Conservation (phyloP, 768 basidiomycete genomes). For the Suillus tomentosus region DNA sequence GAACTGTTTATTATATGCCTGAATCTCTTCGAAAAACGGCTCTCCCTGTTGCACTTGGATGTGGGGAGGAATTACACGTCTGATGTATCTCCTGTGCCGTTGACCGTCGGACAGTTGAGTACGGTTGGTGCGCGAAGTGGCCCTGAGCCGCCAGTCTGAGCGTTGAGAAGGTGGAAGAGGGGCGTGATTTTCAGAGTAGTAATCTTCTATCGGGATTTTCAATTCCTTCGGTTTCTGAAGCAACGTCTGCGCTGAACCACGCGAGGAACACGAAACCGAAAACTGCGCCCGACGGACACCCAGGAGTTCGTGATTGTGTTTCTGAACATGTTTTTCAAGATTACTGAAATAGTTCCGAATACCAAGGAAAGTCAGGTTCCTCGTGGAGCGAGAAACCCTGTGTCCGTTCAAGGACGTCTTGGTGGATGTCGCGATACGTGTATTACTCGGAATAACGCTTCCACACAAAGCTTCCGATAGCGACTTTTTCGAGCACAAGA, state of each 20-base stretch:
- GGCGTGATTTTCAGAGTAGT: constrained; percentile 31
- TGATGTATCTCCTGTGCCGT: constrained; percentile 30
- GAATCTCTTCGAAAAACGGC: constrained; percentile 50
- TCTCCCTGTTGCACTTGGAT: constrained; percentile 38
- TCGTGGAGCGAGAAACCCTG: constrained; percentile 6
- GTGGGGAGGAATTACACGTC: constrained; percentile 41
- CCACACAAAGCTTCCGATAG: background rate
- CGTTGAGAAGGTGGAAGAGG: constrained; percentile 34
- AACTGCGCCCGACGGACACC: constrained; percentile 12
- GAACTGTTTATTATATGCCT: constrained; percentile 57
- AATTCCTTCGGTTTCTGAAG: constrained; percentile 20
- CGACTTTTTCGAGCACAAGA: background rate
- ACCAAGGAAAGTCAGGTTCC: constrained; percentile 31
- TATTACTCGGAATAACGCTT: background rate
- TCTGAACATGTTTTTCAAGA: constrained; percentile 15
- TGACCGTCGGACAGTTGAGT: constrained; percentile 18
- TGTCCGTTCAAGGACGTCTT: background rate
- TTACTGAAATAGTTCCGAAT: constrained; percentile 32
- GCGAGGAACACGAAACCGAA: constrained; percentile 18
- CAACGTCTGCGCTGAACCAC: constrained; percentile 13
- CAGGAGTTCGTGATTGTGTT: background rate
- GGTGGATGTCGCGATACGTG: background rate
- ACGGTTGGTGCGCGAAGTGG: constrained; percentile 43
- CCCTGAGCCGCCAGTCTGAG: constrained; percentile 65
- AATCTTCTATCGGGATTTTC: constrained; percentile 28